Evolutionary conservation across 2,329 filamentous ascomycete species (phyloP), one percentile per base, ranked within the genome.

Genomic region (Taxawa tesnikishii): DNA sequence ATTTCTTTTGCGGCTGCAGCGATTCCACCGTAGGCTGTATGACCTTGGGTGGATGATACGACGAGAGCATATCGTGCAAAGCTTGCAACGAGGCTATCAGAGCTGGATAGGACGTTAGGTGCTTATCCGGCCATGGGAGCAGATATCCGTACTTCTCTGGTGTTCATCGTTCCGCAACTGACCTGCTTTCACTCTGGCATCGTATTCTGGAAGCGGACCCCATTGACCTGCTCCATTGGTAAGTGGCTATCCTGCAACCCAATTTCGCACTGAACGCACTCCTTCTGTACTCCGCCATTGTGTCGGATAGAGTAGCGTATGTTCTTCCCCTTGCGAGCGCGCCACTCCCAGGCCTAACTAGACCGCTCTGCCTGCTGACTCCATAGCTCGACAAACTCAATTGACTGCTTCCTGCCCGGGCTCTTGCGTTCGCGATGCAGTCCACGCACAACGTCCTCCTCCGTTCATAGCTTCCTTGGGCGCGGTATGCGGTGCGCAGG

Each of bases 71-170:
- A 38, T 92, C 75, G 58, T 94, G 83, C 9, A 98, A 73, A 51
- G 87, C 77, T 58, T 98, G 84, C 5, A 98, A 68, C 48, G 74
- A 82, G 51, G 90, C 74, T 45, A 98, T 87, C 44, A 98, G 88
- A 26, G 77, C 83, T 87, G 39, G 25, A 32, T 34, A 16, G 16
- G 32, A 33, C 39, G 34, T 44, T 36, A 44, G 31, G 13, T n/a
- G 13, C 25, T 11, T n/a, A 23, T 23, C 4, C 8, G 9, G 28
- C 29, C n/a, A n/a, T n/a, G n/a, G n/a, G n/a, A n/a, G n/a, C n/a
- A n/a, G n/a, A n/a, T n/a, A n/a, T n/a, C 40, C 63, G 45, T 61
- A 85, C 83, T 78, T 68, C 90, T 68, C 57, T 98, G 90, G 58
- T 94, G 83, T 42, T 84, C 75, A 53, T 98, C 90, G 54, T 96